Percentiles rank a stretch among this genome's conserved stretches.
phyloP scores from a whole-genome alignment of 768 basidiomycete species.

The Boletus vinaceobasis region DNA sequence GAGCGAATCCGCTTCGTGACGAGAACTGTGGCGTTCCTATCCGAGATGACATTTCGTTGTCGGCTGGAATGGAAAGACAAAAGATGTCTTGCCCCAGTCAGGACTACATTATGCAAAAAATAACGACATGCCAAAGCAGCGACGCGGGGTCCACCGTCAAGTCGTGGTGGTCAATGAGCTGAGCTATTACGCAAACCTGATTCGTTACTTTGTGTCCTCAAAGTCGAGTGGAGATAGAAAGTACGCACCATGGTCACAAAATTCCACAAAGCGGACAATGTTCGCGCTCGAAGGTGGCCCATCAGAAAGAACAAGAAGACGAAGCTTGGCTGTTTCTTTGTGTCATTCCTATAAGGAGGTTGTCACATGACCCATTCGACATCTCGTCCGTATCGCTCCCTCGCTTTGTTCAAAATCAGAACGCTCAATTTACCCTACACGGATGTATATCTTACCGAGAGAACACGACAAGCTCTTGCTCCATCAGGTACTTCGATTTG shows the following conservation, averaged over 20 bases:
- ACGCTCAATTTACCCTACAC: not conserved
- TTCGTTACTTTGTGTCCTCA: slow-evolving; percentile 4
- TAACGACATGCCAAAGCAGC: slow-evolving; percentile 17
- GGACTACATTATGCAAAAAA: slow-evolving; percentile 6
- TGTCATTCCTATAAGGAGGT: slow-evolving; percentile 1
- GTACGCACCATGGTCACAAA: not conserved
- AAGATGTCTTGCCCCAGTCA: not conserved
- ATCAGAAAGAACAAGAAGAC: slow-evolving; percentile 1
- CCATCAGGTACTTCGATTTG: slow-evolving; percentile 48
- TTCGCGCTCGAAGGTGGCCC: not conserved
- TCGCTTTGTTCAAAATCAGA: not conserved
- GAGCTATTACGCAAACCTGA: not conserved
- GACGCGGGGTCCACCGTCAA: not conserved
- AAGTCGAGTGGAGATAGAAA: slow-evolving; percentile 10
- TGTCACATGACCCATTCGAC: slow-evolving; percentile 8
- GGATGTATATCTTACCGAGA: slow-evolving; percentile 72
- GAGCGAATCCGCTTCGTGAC: not conserved
- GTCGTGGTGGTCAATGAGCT: not conserved
- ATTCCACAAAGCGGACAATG: no score
- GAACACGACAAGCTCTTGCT: slow-evolving; percentile 75
- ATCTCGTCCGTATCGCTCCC: slow-evolving; percentile 8
- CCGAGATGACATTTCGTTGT: slow-evolving; percentile 4
- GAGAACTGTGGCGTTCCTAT: slow-evolving; percentile 14
- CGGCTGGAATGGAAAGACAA: slow-evolving; percentile 8
- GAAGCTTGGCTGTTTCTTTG: not conserved